Evolutionary conservation across 2,329 filamentous ascomycete species (phyloP).

Genomic region (Aspergillus viridinutans): DNA sequence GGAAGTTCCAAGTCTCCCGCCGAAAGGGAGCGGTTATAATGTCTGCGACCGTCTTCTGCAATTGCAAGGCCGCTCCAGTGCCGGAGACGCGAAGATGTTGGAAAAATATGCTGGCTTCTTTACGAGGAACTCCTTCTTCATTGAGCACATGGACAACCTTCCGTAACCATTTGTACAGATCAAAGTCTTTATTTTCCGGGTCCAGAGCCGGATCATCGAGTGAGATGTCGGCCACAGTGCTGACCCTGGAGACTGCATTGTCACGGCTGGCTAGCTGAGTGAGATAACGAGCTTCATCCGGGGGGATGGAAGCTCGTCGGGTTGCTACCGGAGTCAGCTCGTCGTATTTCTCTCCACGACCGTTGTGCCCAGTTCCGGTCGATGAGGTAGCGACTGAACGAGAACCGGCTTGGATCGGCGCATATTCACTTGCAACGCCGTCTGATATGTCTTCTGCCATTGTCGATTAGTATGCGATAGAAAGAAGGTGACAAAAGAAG

Average conservation of each 20-base stretch:
- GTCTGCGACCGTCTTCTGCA: conserved; percentile 19
- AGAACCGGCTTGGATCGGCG: not conserved
- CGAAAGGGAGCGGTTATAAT: conserved; percentile 17
- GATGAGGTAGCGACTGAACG: not conserved
- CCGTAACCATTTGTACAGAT: conserved; percentile 5
- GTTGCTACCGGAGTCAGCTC: not conserved
- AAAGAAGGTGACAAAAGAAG: not conserved
- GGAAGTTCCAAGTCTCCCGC: conserved; percentile 9
- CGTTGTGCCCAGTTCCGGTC: not conserved
- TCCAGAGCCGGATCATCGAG: conserved; percentile 2
- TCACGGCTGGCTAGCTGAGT: not conserved
- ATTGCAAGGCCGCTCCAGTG: conserved; percentile 23
- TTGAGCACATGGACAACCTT: not conserved
- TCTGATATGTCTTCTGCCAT: not conserved
- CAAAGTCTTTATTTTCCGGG: conserved; percentile 5
- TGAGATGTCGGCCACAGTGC: not conserved
- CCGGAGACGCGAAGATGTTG: conserved; percentile 22
- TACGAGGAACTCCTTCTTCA: conserved; percentile 1
- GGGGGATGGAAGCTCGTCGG: not conserved
- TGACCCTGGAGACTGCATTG: not conserved
- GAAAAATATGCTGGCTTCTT: conserved; percentile 19
- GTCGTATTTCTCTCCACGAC: not conserved
- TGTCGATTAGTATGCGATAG: not conserved
- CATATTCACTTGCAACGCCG: not conserved
- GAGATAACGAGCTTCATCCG: not conserved